Conservation (phyloP, 129 eudicot species). For the Centrapalus pauciflorus region DNA sequence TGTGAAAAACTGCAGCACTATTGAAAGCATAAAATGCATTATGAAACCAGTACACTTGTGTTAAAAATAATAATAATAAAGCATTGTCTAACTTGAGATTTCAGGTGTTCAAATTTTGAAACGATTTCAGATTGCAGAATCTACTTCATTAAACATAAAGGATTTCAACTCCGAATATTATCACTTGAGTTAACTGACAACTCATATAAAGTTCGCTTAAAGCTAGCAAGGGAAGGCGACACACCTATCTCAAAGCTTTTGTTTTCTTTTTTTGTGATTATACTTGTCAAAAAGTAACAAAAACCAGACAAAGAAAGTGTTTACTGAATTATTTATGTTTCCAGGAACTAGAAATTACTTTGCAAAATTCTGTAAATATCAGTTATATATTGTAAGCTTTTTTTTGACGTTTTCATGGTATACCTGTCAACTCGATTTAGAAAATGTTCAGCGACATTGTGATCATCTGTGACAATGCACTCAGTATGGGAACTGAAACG, state of each 20-base stretch:
- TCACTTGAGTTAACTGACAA: no score
- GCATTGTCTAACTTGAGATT: neutral
- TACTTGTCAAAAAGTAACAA: no score
- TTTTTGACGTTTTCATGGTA: neutral
- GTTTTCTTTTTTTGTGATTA: no score
- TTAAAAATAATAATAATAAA: neutral
- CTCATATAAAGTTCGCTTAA: no score
- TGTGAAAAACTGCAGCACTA: conserved; percentile 98
- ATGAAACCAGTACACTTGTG: neutral
- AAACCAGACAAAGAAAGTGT: no score
- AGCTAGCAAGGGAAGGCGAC: no score
- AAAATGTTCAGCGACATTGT: conserved; percentile 57
- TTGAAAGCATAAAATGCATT: neutral
- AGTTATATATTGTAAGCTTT: neutral
- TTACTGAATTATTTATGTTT: no score
- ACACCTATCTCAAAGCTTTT: no score
- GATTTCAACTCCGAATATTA: neutral
- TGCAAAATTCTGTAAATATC: no score
- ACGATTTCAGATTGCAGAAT: neutral
- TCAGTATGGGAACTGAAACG: conserved; percentile 82
- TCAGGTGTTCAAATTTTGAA: neutral
- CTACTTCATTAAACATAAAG: neutral
- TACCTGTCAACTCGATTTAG: conserved; percentile 86
- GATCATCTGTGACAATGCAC: conserved; percentile 74
- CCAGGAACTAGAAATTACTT: no score